phyloP scores from a whole-genome alignment of 805 yeast genomes.

The Metschnikowia anglica region DNA sequence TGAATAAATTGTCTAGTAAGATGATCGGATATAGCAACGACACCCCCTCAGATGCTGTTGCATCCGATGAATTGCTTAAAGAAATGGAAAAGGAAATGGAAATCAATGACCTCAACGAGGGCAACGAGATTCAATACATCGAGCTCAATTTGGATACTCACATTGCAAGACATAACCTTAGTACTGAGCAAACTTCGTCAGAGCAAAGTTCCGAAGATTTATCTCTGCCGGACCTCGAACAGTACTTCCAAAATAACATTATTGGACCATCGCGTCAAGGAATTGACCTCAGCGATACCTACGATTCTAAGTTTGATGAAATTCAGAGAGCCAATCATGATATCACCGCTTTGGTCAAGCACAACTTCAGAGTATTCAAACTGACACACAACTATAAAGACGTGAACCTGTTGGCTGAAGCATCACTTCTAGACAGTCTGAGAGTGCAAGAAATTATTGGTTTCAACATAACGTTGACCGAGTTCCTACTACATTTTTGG shows the following conservation, averaged over 20 bases:
- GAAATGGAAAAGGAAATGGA: slow-evolving; percentile 47
- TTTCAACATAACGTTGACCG: slow-evolving; percentile 41
- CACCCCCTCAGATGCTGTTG: slow-evolving; percentile 1
- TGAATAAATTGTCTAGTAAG: slow-evolving; percentile 83
- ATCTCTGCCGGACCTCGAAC: slow-evolving; percentile 7
- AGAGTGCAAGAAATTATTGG: slow-evolving; percentile 35
- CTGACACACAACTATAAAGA: slow-evolving; percentile 27
- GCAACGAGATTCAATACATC: slow-evolving; percentile 50
- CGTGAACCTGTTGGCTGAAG: slow-evolving; percentile 8
- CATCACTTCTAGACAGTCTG: slow-evolving; percentile 37
- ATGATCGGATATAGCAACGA: slow-evolving; percentile 53
- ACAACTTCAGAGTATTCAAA: slow-evolving; percentile 54
- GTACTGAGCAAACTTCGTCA: background rate
- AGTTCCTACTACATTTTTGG: slow-evolving; percentile 46
- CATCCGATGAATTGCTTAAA: slow-evolving; percentile 26
- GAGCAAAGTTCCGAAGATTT: background rate
- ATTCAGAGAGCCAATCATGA: slow-evolving; percentile 46
- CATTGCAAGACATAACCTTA: slow-evolving; percentile 20
- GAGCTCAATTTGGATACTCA: slow-evolving; percentile 42
- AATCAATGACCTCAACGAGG: slow-evolving; percentile 52
- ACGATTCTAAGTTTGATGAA: slow-evolving; percentile 29
- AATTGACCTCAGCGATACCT: slow-evolving; percentile 31
- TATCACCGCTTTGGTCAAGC: slow-evolving; percentile 48
- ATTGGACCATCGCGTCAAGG: slow-evolving; percentile 21
- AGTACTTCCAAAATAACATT: slow-evolving; percentile 18